A percentile compares a stretch with the other conserved stretches of the same genome.
phyloP scores from a whole-genome alignment of 768 basidiomycete genomes.

The Punctularia strigosozonata region DNA sequence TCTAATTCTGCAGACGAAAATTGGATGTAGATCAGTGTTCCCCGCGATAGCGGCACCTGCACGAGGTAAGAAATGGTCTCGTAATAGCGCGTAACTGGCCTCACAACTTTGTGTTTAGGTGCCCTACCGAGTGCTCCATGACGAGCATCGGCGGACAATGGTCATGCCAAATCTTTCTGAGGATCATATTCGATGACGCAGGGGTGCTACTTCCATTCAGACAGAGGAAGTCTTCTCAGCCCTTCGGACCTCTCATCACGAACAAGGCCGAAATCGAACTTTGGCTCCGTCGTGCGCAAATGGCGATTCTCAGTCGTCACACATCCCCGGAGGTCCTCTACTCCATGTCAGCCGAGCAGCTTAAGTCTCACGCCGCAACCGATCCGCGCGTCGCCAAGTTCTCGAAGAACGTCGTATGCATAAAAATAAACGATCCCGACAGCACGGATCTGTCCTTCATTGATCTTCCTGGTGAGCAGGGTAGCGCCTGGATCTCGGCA shows the following conservation, averaged over 20 bases:
- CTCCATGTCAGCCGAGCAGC: constrained; percentile 13
- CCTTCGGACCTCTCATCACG: constrained; percentile 21
- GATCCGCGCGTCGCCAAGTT: constrained; percentile 16
- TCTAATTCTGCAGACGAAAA: neutral
- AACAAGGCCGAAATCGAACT: constrained; percentile 23
- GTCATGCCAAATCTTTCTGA: constrained; percentile 21
- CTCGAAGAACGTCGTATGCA: constrained; percentile 17
- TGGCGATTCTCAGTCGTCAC: constrained; percentile 27
- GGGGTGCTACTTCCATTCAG: constrained; percentile 11
- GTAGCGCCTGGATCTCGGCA: neutral
- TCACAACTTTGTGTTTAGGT: constrained; percentile 10
- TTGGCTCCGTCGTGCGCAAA: constrained; percentile 34
- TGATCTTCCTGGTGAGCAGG: constrained; percentile 14
- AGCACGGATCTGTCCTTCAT: constrained; percentile 11
- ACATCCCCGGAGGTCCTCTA: constrained; percentile 10
- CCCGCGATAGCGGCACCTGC: constrained; percentile 50
- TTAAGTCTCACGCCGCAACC: constrained; percentile 13
- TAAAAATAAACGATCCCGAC: constrained; percentile 18
- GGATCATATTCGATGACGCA: constrained; percentile 16
- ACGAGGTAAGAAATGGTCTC: constrained; percentile 27
- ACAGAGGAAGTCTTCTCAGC: constrained; percentile 8
- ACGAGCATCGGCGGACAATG: constrained; percentile 17
- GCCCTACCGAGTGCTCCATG: constrained; percentile 25
- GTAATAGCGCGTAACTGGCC: neutral
- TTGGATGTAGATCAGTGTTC: constrained; percentile 38